These are phyloP conservation scores for Taiozyma sp. DNA, from an alignment of 1,139 yeast species.

Conservation along the genomic window DNA sequence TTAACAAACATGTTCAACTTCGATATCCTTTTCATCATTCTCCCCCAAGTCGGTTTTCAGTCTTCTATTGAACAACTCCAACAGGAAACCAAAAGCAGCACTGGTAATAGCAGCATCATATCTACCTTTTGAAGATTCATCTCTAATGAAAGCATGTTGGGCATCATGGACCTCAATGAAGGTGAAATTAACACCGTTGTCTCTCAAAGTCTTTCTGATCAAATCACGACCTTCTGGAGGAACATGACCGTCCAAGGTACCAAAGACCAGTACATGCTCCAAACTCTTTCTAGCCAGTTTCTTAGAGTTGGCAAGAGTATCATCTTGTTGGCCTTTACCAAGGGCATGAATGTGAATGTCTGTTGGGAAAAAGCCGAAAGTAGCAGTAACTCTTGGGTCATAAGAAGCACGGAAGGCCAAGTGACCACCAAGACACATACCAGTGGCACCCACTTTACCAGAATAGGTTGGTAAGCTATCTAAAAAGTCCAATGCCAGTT, in stretches of 20 bases:
- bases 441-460: slow-evolving; percentile 76
- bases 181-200: slow-evolving; percentile 55
- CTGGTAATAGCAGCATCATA: slow-evolving; percentile 73
- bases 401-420: slow-evolving; percentile 70
- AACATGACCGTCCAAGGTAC: slow-evolving; percentile 76
- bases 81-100: slow-evolving; percentile 60
- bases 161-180: slow-evolving; percentile 74
- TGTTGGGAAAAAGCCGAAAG: slow-evolving; percentile 76
- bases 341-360: slow-evolving; percentile 52
- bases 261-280: slow-evolving; percentile 66
- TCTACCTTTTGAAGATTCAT: slow-evolving; percentile 72
- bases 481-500: slow-evolving; percentile 58
- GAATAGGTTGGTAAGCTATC: slow-evolving; percentile 54
- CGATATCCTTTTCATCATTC: slow-evolving; percentile 42
- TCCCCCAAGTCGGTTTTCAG: slow-evolving; percentile 66
- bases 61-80: slow-evolving; percentile 65
- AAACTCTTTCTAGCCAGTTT: slow-evolving; percentile 43
- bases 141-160: slow-evolving; percentile 80
- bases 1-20: slow-evolving; percentile 61
- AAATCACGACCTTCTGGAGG: slow-evolving; percentile 74
- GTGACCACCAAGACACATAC: slow-evolving; percentile 87
- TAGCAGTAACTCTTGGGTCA: slow-evolving; percentile 59
- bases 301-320: slow-evolving; percentile 51
- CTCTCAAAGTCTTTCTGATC: slow-evolving; percentile 58
- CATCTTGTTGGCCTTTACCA: slow-evolving; percentile 59